A percentile compares a stretch with the other conserved stretches of the same genome.
phyloP scores from a whole-genome alignment of 2,329 filamentous ascomycete genomes.

The Mycogone perniciosa region DNA sequence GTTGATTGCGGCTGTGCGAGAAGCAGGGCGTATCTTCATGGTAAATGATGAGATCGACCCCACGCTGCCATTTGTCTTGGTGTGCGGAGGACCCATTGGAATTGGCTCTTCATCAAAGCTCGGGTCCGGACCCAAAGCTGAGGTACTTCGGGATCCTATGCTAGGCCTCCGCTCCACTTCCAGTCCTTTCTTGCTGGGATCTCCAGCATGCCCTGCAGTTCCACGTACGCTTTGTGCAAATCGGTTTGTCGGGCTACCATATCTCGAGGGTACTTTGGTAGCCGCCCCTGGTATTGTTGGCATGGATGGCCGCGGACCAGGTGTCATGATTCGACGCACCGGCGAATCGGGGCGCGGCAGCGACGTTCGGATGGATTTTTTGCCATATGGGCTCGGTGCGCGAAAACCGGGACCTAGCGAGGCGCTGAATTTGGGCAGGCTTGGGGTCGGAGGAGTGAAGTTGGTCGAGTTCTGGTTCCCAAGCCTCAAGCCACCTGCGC shows the following conservation, averaged over 20 bases:
- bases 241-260: constrained; percentile 44
- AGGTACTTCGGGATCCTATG: constrained; percentile 50
- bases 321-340: constrained; percentile 59
- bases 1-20: constrained; percentile 46
- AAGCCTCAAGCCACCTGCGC: constrained; percentile 46
- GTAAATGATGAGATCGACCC: constrained; percentile 51
- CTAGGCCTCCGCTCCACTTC: constrained; percentile 44
- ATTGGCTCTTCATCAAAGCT: constrained; percentile 54
- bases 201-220: constrained; percentile 50
- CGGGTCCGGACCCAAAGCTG: constrained; percentile 47
- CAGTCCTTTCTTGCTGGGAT: constrained; percentile 52
- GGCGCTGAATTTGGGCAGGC: constrained; percentile 76
- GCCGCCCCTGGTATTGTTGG: constrained; percentile 39
- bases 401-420: constrained; percentile 68
- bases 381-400: constrained; percentile 65
- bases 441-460: constrained; percentile 58
- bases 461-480: constrained; percentile 53
- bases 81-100: constrained; percentile 45
- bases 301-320: constrained; percentile 51
- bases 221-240: constrained; percentile 60
- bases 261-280: constrained; percentile 25
- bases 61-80: constrained; percentile 47
- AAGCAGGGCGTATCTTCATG: constrained; percentile 46
- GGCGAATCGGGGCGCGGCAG: constrained; percentile 87
- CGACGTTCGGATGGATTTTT: constrained; percentile 61